A percentile compares a stretch with the other conserved stretches of the same genome.
These are phyloP conservation scores for Dichotomocladium elegans DNA, from an alignment of 371 early-diverging fungal species.

Conservation along the genomic window DNA sequence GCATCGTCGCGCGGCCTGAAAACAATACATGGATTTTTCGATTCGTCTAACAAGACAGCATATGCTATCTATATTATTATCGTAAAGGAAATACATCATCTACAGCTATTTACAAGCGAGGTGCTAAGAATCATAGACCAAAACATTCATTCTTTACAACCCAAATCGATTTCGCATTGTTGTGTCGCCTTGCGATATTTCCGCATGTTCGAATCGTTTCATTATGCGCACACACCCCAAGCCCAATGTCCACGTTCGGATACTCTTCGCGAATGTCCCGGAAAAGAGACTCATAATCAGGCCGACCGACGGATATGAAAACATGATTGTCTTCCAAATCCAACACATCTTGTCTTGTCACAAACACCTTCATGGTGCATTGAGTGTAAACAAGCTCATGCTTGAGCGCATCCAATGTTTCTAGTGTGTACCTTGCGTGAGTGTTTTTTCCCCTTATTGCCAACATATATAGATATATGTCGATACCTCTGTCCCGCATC, in stretches of 20 bases:
- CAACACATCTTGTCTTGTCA: constrained; percentile 3
- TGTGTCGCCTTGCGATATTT: constrained; percentile 12
- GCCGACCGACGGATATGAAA: constrained; percentile 10
- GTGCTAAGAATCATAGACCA: constrained; percentile 11
- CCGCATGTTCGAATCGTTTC: constrained; percentile 15
- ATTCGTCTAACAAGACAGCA: no score
- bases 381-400: constrained; percentile 1
- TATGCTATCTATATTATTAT: not conserved
- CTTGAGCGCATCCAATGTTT: constrained; percentile 4
- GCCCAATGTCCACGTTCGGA: constrained; percentile 5
- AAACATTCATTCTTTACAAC: constrained; percentile 28
- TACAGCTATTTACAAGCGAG: no score
- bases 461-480: no score
- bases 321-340: not conserved
- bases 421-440: no score
- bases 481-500: constrained; percentile 21
- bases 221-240: constrained; percentile 36
- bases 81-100: no score
- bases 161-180: constrained; percentile 25
- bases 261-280: constrained; percentile 2
- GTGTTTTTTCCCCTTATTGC: no score
- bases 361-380: not conserved
- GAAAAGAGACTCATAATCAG: constrained; percentile 13
- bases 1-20: no score
- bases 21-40: no score